phyloP scores from a whole-genome alignment of 306 rosid genomes.

The Abrus precatorius region DNA sequence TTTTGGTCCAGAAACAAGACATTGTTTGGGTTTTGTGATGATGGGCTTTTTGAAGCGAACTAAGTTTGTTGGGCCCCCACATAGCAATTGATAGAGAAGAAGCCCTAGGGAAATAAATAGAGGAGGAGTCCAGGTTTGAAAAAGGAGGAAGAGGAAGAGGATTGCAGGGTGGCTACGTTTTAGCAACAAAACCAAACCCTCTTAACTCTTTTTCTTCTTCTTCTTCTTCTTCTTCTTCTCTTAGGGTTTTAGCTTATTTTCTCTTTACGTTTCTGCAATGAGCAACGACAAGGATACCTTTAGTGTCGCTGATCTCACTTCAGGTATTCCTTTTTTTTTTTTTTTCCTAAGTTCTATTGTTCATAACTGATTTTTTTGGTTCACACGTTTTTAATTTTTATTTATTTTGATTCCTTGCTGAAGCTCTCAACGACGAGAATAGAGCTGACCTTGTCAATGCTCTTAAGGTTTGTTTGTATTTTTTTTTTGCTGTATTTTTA shows the following conservation, averaged over 20 bases:
- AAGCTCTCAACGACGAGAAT: slow-evolving; percentile 77
- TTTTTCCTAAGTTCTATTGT: neutral
- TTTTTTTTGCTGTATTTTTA: neutral
- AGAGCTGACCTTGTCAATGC: slow-evolving; percentile 87
- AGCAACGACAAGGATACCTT: slow-evolving; percentile 73
- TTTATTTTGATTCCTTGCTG: neutral
- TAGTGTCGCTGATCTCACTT: slow-evolving; percentile 75
- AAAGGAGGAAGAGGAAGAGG: slow-evolving; percentile 49
- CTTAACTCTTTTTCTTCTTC: slow-evolving; percentile 20
- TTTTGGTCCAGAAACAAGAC: too few relatives aligned
- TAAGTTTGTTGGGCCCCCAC: too few relatives aligned
- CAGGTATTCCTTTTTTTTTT: slow-evolving; percentile 51
- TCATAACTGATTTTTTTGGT: neutral
- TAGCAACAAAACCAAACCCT: slow-evolving; percentile 26
- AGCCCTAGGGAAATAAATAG: slow-evolving; percentile 53
- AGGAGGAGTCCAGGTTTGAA: slow-evolving; percentile 19
- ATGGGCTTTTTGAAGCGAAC: too few relatives aligned
- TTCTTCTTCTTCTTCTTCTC: slow-evolving; percentile 15
- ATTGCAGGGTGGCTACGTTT: slow-evolving; percentile 58
- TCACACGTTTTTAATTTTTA: neutral
- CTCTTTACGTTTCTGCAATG: slow-evolving; percentile 51
- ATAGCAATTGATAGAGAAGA: neutral
- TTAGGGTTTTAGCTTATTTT: slow-evolving; percentile 82
- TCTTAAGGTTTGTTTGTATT: slow-evolving; percentile 62
- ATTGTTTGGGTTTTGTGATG: too few relatives aligned